Evolutionary conservation across 2,329 filamentous ascomycete genomes (phyloP).

Genomic region (Ophiostoma sp.): DNA sequence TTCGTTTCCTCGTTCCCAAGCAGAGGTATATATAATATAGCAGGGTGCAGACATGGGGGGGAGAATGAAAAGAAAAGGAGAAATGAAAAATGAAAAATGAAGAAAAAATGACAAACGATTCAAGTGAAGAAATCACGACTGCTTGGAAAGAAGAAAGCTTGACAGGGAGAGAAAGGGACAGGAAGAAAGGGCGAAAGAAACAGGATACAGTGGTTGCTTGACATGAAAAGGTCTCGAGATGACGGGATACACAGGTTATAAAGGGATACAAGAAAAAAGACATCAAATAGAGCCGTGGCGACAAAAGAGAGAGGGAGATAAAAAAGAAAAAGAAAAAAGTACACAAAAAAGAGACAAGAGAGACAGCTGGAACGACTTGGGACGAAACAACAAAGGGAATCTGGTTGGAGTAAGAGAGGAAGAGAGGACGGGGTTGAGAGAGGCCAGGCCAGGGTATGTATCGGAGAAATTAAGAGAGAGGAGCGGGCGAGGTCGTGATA

Average conservation of each 20-base stretch:
- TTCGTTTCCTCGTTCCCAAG: no score
- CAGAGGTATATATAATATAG: neutral
- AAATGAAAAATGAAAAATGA: neutral
- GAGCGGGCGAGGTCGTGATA: neutral
- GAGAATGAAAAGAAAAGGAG: neutral
- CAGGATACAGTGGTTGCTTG: neutral
- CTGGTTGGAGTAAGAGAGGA: neutral
- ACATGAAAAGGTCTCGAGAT: conserved; percentile 2
- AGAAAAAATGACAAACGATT: neutral
- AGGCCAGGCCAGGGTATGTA: neutral
- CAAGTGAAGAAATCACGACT: neutral
- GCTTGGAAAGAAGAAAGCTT: neutral
- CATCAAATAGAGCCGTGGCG: conserved; percentile 13
- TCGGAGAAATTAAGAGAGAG: neutral
- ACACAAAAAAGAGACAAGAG: conserved; percentile 4
- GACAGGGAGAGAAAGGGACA: neutral
- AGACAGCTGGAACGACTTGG: neutral
- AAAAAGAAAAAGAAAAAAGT: neutral
- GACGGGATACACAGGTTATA: neutral
- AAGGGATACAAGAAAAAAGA: conserved; percentile 11
- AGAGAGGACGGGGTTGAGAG: neutral
- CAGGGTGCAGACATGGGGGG: neutral
- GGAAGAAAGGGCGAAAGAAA: neutral
- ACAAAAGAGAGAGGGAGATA: conserved; percentile 14
- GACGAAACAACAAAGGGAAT: conserved; percentile 11